phyloP scores from a whole-genome alignment of 2,329 filamentous ascomycete species.

The Colletotrichum simmondsii region DNA sequence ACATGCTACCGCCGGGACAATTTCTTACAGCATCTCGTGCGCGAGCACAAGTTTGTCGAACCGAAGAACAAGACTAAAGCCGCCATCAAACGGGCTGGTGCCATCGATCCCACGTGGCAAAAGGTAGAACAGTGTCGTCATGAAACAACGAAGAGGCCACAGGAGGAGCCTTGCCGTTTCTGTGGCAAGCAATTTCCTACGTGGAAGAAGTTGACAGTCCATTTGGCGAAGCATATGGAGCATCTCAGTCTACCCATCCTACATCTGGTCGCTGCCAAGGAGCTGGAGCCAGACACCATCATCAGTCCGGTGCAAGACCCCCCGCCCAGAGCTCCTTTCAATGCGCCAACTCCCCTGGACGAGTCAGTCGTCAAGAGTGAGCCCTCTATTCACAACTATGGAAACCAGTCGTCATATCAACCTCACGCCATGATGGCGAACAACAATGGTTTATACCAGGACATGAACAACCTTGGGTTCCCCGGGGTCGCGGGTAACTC shows the following conservation, averaged over 20 bases:
- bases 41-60: constrained; percentile 88
- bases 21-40: constrained; percentile 90
- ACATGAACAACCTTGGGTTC: constrained; percentile 4
- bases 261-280: constrained; percentile 62
- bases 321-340: constrained; percentile 50
- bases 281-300: constrained; percentile 69
- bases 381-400: constrained; percentile 30
- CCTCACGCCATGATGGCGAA: not conserved
- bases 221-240: constrained; percentile 94
- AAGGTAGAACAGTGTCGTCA: constrained; percentile 82
- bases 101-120: constrained; percentile 75
- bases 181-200: constrained; percentile 83
- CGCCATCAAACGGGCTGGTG: constrained; percentile 68
- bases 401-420: constrained; percentile 14
- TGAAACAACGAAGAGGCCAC: constrained; percentile 73
- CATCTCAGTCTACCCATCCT: constrained; percentile 87
- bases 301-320: constrained; percentile 75
- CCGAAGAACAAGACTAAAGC: constrained; percentile 83
- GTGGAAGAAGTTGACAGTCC: constrained; percentile 96
- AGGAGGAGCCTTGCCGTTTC: constrained; percentile 86
- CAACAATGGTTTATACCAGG: not conserved
- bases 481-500: not conserved
- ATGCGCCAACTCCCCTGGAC: constrained; percentile 41
- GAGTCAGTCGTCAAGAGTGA: constrained; percentile 45
- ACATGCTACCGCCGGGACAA: constrained; percentile 90